These are phyloP conservation scores for Datisca glomerata DNA, from an alignment of 306 rosid genomes.

Conservation along the genomic window DNA sequence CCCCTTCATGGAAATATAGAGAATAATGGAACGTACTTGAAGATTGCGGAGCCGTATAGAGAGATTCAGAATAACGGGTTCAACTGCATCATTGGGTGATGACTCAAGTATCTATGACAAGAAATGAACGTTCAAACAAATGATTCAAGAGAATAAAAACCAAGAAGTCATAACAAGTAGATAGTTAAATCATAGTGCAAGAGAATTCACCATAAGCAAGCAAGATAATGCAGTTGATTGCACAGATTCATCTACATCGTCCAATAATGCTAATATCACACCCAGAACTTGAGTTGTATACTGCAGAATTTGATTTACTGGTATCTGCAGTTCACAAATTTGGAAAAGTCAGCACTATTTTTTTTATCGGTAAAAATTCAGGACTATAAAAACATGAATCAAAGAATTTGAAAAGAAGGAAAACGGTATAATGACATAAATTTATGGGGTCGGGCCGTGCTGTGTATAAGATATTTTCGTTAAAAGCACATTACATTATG, in stretches of 20 bases:
- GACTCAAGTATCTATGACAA: constrained; percentile 58
- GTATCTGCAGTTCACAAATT: constrained; percentile 81
- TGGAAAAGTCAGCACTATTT: too few relatives aligned
- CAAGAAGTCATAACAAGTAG: not conserved
- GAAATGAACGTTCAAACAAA: constrained; percentile 18
- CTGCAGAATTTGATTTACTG: constrained; percentile 53
- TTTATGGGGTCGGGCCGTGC: too few relatives aligned
- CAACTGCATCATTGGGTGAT: constrained; percentile 74
- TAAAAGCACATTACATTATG: too few relatives aligned
- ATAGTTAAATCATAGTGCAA: constrained; percentile 1
- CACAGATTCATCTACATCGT: constrained; percentile 81
- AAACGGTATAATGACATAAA: too few relatives aligned
- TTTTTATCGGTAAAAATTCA: too few relatives aligned
- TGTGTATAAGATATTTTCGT: too few relatives aligned
- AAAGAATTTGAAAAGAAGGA: too few relatives aligned
- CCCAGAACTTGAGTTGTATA: constrained; percentile 78
- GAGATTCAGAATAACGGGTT: constrained; percentile 78
- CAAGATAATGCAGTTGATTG: constrained; percentile 90
- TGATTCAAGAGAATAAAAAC: not conserved
- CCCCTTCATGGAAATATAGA: not conserved
- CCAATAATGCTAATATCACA: constrained; percentile 83
- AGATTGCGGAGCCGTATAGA: constrained; percentile 79
- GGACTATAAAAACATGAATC: too few relatives aligned
- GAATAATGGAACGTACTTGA: constrained; percentile 42
- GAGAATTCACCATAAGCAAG: constrained; percentile 61